Base-by-base conservation (phyloP, 129 eudicot genomes). In the Calendula officinalis region DNA sequence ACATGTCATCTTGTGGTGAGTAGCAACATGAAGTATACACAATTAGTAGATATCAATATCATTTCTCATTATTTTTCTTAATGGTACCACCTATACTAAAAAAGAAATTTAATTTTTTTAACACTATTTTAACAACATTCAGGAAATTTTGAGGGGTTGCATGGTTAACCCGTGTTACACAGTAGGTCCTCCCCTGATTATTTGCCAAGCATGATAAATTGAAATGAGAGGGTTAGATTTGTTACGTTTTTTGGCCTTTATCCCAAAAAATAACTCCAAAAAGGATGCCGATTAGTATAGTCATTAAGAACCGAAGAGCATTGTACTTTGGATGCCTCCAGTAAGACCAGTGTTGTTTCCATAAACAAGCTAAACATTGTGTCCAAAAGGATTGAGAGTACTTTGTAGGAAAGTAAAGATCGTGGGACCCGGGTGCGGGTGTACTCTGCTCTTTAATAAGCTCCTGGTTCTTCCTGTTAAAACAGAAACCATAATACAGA, bases 311-410 rank as follows among this genome's bases (percentile, higher is more conserved):
- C 54, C 68, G 68, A 45, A 62, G 41, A 44, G 7, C 52, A 5
- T 62, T 62, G 12, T 62, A 62, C 68, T 62, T 54, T 32, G 68
- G 68, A 62, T 62, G 68, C 27, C 68, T 44, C 68, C 68, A 62
- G 68, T 62, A 62, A 32, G 68, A 62, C 50, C 16, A 13, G 2
- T 12, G 68, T 35, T 44, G 43, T 46, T 45, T 62, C 68, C 68
- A 62, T 8, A 62, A 45, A 36, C 68, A 62, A 12, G 68, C 68
- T 30, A 41, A 22, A 55, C 55, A 62, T 12, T 62, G 68, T 62
- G 56, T 44, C 40, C 37, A 44, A 45, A 62, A 62, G 7, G 55
- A 62, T 44, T 62, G 55, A 22, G 68, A 62, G 55, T 62, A 45
- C 43, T 62, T 62, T 44, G 68, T 62, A 5, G 68, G 55, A 42